These are phyloP conservation scores for Cutaneotrichosporon arboriforme DNA, from an alignment of 1,284 basidiomycete species.

Conservation along the genomic window DNA sequence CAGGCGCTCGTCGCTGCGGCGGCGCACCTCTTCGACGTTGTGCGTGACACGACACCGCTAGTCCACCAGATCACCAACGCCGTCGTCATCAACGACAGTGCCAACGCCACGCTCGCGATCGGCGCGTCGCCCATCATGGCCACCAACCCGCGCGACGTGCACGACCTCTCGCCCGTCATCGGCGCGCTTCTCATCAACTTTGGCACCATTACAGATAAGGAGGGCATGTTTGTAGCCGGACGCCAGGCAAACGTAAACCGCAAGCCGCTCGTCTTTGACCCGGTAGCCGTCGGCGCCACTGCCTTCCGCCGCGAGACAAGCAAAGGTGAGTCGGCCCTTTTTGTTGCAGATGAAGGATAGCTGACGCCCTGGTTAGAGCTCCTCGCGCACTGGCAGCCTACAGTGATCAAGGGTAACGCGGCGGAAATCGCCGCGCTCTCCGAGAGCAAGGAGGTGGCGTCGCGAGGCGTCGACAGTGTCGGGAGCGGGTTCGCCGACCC, in stretches of 20 bases:
- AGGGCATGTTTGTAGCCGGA: slow-evolving; percentile 79
- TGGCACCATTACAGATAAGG: slow-evolving; percentile 68
- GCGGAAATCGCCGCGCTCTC: slow-evolving; percentile 78
- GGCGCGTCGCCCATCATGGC: slow-evolving; percentile 94
- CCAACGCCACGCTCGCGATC: slow-evolving; percentile 83
- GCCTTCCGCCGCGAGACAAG: slow-evolving; percentile 59
- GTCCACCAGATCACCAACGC: slow-evolving; percentile 90
- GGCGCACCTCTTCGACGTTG: slow-evolving; percentile 52
- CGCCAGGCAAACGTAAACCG: slow-evolving; percentile 62
- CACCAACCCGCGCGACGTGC: slow-evolving; percentile 72
- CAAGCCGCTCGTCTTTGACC: slow-evolving; percentile 86
- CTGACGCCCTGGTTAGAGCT: slow-evolving; percentile 51
- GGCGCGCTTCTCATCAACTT: slow-evolving; percentile 81
- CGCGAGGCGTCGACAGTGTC: slow-evolving; percentile 83
- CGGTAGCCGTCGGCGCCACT: slow-evolving; percentile 87
- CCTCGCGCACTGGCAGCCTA: slow-evolving; percentile 77
- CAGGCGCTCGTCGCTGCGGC: slow-evolving; percentile 47
- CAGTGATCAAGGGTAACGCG: slow-evolving; percentile 92
- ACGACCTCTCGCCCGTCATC: slow-evolving; percentile 65
- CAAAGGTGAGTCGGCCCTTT: slow-evolving; percentile 48
- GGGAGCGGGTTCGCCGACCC: slow-evolving; percentile 74
- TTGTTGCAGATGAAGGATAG: no score
- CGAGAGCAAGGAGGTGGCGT: slow-evolving; percentile 66
- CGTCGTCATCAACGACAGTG: slow-evolving; percentile 84
- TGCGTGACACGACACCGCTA: slow-evolving; percentile 60